phyloP scores from a whole-genome alignment of 768 basidiomycete genomes.

The Amanita rubescens region DNA sequence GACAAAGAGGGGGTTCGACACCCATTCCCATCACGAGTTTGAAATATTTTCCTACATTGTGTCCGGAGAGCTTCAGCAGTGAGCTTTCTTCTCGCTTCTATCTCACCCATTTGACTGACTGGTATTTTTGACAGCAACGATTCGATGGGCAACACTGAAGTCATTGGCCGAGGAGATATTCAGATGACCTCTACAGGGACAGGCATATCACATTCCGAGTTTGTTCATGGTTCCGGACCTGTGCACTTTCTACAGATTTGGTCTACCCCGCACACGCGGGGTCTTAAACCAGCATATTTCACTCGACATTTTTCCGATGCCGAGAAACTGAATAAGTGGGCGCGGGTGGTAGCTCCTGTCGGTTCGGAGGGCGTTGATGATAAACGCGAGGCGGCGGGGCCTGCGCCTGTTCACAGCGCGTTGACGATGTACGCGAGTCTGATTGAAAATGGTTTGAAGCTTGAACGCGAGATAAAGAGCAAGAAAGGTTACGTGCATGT shows the following conservation, averaged over 20 bases:
- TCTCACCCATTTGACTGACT: not conserved
- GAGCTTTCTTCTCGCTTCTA: slow-evolving; percentile 19
- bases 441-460: slow-evolving; percentile 45
- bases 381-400: slow-evolving; percentile 63
- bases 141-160: slow-evolving; percentile 86
- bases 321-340: slow-evolving; percentile 71
- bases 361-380: slow-evolving; percentile 47
- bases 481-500: slow-evolving; percentile 79
- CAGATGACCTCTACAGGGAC: slow-evolving; percentile 92
- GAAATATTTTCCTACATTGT: slow-evolving; percentile 92
- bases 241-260: slow-evolving; percentile 52
- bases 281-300: slow-evolving; percentile 73
- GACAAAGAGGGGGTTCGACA: slow-evolving; percentile 73
- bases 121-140: slow-evolving; percentile 56
- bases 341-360: slow-evolving; percentile 69
- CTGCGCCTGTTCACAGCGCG: slow-evolving; percentile 71
- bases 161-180: slow-evolving; percentile 81
- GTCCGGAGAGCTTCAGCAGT: slow-evolving; percentile 77
- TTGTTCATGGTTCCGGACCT: slow-evolving; percentile 31
- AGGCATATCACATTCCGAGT: slow-evolving; percentile 79
- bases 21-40: slow-evolving; percentile 75
- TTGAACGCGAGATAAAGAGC: slow-evolving; percentile 45
- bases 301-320: slow-evolving; percentile 81
- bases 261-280: slow-evolving; percentile 33
- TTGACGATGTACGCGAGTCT: slow-evolving; percentile 72